Conservation (phyloP, 192 early-diverging fungal genomes). For the Coemansia sp. region DNA sequence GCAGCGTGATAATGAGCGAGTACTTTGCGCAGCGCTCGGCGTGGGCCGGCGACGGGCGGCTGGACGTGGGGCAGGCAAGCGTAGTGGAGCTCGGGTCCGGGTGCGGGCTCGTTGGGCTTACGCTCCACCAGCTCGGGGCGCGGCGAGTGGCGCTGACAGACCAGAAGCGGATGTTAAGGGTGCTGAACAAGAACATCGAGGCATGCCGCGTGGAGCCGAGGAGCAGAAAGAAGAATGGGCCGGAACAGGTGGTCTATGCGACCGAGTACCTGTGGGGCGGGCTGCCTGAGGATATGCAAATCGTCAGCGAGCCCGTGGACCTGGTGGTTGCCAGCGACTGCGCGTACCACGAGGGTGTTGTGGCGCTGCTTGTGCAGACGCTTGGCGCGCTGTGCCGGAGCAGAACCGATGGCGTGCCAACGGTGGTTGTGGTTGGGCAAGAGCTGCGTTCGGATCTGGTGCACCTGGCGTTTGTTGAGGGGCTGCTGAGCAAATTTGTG, state of each 20-base stretch:
- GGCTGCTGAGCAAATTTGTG: conserved; percentile 27
- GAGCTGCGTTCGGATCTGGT: conserved; percentile 55
- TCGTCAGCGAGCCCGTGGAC: conserved; percentile 25
- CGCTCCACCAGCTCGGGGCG: conserved; percentile 37
- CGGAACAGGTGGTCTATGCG: conserved; percentile 10
- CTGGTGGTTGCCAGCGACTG: conserved; percentile 51
- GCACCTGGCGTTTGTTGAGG: conserved; percentile 39
- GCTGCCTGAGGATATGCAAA: conserved; percentile 20
- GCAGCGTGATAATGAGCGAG: conserved; percentile 46
- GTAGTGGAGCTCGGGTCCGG: conserved; percentile 45
- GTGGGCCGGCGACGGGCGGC: conserved; percentile 17
- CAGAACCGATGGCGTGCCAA: conserved; percentile 8
- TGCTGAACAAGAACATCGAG: conserved; percentile 34
- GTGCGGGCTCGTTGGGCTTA: conserved; percentile 48
- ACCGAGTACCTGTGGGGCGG: conserved; percentile 44
- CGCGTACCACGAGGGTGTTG: conserved; percentile 48
- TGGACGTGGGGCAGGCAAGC: conserved; percentile 7
- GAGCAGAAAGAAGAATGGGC: background rate
- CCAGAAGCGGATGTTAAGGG: conserved; percentile 38
- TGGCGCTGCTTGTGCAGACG: conserved; percentile 28
- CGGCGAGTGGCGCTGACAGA: conserved; percentile 37
- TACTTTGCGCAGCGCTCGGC: conserved; percentile 16
- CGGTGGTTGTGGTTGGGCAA: conserved; percentile 37
- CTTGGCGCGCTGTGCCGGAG: conserved; percentile 30
- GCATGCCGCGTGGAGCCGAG: background rate